Evolutionary conservation across 139 green algal species (phyloP).

Genomic region (Gonium pectorale): DNA sequence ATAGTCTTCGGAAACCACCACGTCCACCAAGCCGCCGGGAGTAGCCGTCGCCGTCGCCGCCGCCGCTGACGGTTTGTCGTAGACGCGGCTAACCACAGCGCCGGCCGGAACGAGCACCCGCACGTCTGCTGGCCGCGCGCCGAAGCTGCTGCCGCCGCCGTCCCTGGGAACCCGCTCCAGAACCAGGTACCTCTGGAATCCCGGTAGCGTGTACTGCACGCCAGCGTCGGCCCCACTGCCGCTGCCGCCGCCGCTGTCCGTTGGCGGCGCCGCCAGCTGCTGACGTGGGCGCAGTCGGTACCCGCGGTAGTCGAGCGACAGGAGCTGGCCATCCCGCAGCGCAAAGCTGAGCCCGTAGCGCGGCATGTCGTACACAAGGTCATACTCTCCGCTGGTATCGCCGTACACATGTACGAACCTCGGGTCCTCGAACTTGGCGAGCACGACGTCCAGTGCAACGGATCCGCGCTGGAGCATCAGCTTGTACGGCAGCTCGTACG

Average conservation of each 20-base stretch:
- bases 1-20: background rate
- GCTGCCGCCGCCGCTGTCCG: background rate
- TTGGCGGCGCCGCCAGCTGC: slow-evolving; percentile 19
- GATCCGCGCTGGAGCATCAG: slow-evolving; percentile 41
- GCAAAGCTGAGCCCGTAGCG: slow-evolving; percentile 67
- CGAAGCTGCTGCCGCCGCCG: background rate
- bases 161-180: slow-evolving; percentile 44
- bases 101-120: slow-evolving; percentile 52
- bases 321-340: slow-evolving; percentile 16
- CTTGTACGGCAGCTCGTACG: slow-evolving; percentile 46
- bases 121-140: background rate
- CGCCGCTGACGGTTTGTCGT: background rate
- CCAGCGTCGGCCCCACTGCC: background rate
- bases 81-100: background rate
- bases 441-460: background rate
- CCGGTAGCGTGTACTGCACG: slow-evolving; percentile 59
- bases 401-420: slow-evolving; percentile 57
- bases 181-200: slow-evolving; percentile 64
- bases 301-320: slow-evolving; percentile 44
- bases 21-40: background rate
- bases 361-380: slow-evolving; percentile 59
- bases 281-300: slow-evolving; percentile 29
- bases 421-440: slow-evolving; percentile 62
- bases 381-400: background rate
- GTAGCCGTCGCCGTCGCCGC: background rate